A percentile compares a stretch with the other conserved stretches of the same genome.
These are phyloP conservation scores for Grosmannia clavigera DNA, from an alignment of 2,329 filamentous ascomycete genomes.

Conservation along the genomic window DNA sequence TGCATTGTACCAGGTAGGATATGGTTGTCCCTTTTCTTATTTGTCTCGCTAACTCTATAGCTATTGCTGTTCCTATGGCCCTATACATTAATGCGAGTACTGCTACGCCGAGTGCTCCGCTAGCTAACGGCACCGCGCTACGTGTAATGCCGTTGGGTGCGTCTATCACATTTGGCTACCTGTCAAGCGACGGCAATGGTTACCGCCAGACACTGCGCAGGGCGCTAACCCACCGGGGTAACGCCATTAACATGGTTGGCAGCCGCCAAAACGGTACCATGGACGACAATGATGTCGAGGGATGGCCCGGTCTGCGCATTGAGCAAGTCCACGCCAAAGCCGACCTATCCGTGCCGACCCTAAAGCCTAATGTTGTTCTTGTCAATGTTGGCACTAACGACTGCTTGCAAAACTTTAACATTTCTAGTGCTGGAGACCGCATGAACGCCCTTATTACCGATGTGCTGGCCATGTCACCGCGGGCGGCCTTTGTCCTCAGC, in stretches of 20 bases:
- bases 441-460: constrained; percentile 12
- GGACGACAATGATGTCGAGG: constrained; percentile 7
- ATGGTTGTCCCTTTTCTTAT: neutral
- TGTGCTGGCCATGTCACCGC: constrained; percentile 9
- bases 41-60: neutral
- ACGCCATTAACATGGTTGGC: constrained; percentile 6
- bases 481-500: constrained; percentile 14
- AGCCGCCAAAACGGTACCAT: constrained; percentile 5
- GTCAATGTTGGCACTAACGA: constrained; percentile 14
- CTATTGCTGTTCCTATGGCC: neutral
- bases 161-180: constrained; percentile 27
- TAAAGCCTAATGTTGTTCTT: constrained; percentile 12
- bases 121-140: constrained; percentile 12
- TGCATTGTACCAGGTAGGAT: neutral
- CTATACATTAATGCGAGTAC: neutral
- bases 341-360: neutral
- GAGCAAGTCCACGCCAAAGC: constrained; percentile 4
- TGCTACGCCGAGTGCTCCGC: neutral
- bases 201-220: constrained; percentile 7
- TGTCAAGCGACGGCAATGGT: constrained; percentile 18
- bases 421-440: constrained; percentile 8
- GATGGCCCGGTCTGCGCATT: constrained; percentile 5
- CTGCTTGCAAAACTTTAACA: constrained; percentile 11
- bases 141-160: constrained; percentile 32
- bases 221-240: neutral